Evolutionary conservation across 1,284 basidiomycete species (phyloP).

Genomic region (Mycosarcoma mackinlayi): DNA sequence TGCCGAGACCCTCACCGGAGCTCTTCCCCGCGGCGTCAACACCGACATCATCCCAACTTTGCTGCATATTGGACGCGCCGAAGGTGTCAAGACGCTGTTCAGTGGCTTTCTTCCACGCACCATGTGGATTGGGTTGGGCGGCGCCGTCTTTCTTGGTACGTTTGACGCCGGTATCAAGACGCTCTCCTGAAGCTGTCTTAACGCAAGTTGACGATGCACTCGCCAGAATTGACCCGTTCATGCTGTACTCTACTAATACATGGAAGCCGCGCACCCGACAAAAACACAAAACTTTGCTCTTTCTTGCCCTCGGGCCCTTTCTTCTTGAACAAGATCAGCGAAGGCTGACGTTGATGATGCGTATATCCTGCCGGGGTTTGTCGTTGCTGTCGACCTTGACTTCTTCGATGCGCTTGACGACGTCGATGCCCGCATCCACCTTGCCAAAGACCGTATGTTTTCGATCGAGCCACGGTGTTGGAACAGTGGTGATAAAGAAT

Average conservation of each 20-base stretch:
- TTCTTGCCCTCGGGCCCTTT: neutral
- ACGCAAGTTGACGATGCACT: no score
- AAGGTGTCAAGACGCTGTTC: slow-evolving; percentile 84
- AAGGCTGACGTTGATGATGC: slow-evolving; percentile 46
- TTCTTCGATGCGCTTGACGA: slow-evolving; percentile 86
- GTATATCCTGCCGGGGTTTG: slow-evolving; percentile 62
- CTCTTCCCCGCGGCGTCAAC: slow-evolving; percentile 50
- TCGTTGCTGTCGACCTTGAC: slow-evolving; percentile 68
- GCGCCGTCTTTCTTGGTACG: slow-evolving; percentile 93
- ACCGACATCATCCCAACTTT: slow-evolving; percentile 66
- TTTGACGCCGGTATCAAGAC: slow-evolving; percentile 75
- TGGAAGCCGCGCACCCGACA: neutral
- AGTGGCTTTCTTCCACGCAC: slow-evolving; percentile 89
- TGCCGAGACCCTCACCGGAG: neutral
- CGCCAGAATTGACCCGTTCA: no score
- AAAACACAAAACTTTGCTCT: neutral
- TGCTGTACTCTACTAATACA: neutral
- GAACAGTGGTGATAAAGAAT: slow-evolving; percentile 97
- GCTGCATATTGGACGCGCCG: slow-evolving; percentile 75
- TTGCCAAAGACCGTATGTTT: slow-evolving; percentile 75
- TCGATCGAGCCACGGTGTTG: slow-evolving; percentile 86
- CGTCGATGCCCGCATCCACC: slow-evolving; percentile 72
- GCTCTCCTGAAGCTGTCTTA: slow-evolving; percentile 19
- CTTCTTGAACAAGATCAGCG: slow-evolving; percentile 7
- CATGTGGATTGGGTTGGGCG: slow-evolving; percentile 94